Evolutionary conservation across 1,284 basidiomycete species (phyloP).

Genomic region (Papiliotrema laurentii): DNA sequence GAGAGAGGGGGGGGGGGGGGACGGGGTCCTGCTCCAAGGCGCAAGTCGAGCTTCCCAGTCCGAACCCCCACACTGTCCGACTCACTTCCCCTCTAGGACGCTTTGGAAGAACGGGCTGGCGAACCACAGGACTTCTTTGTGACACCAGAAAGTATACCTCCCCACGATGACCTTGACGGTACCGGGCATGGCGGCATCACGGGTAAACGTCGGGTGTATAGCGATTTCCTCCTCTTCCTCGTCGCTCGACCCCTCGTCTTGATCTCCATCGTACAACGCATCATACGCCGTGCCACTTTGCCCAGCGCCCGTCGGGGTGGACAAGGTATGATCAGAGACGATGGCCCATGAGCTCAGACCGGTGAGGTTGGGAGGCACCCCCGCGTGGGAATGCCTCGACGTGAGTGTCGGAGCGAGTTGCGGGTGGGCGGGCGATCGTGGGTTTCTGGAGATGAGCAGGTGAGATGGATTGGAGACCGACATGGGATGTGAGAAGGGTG

Average conservation of each 20-base stretch:
- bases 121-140: slow-evolving; percentile 45
- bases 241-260: slow-evolving; percentile 9
- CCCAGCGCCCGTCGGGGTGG: not conserved
- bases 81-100: slow-evolving; percentile 39
- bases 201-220: slow-evolving; percentile 36
- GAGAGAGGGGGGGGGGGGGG: too few relatives aligned
- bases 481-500: too few relatives aligned
- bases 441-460: slow-evolving; percentile 41
- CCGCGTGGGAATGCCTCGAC: slow-evolving; percentile 16
- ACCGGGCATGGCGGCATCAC: slow-evolving; percentile 30
- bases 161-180: slow-evolving; percentile 41
- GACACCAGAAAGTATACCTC: slow-evolving; percentile 42
- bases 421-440: slow-evolving; percentile 40
- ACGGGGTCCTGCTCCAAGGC: too few relatives aligned
- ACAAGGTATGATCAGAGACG: not conserved
- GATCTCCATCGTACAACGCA: not conserved
- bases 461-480: slow-evolving; percentile 40
- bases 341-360: slow-evolving; percentile 12
- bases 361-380: slow-evolving; percentile 4
- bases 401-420: slow-evolving; percentile 36
- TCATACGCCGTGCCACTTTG: not conserved
- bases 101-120: slow-evolving; percentile 45
- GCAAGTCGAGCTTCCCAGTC: too few relatives aligned
- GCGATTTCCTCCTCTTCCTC: slow-evolving; percentile 27
- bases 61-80: not conserved